Conservation (phyloP, 768 basidiomycete genomes). For the Tephrocybe rancida region DNA sequence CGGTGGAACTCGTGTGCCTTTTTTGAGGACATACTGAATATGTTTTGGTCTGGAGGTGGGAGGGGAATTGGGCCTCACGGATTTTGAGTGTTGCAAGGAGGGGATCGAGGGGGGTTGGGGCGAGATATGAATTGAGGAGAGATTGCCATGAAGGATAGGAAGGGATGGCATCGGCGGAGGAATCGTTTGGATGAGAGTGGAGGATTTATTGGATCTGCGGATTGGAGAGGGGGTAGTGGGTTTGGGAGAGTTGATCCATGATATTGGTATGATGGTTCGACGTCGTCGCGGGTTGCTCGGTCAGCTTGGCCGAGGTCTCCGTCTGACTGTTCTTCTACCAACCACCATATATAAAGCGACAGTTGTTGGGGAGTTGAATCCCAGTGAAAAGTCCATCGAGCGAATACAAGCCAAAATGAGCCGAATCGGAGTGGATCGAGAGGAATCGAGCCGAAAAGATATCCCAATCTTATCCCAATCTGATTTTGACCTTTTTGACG, state of each 20-base stretch:
- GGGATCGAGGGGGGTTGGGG: slow-evolving; percentile 14
- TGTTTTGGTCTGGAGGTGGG: slow-evolving; percentile 12
- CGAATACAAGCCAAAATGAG: too few relatives aligned
- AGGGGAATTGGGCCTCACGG: slow-evolving; percentile 24
- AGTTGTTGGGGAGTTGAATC: too few relatives aligned
- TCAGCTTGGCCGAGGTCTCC: too few relatives aligned
- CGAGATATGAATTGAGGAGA: background rate
- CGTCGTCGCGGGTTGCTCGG: background rate
- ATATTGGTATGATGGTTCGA: too few relatives aligned
- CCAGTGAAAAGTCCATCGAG: too few relatives aligned
- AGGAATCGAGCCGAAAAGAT: too few relatives aligned
- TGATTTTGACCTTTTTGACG: too few relatives aligned
- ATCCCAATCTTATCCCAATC: too few relatives aligned
- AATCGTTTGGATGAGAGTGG: slow-evolving; percentile 47
- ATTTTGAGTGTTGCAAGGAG: too few relatives aligned
- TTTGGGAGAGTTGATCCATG: background rate
- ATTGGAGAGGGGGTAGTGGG: slow-evolving; percentile 8
- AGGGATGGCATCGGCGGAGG: slow-evolving; percentile 23
- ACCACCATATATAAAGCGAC: too few relatives aligned
- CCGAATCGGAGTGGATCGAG: too few relatives aligned
- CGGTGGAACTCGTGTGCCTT: slow-evolving; percentile 71
- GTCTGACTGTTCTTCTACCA: too few relatives aligned
- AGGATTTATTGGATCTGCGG: slow-evolving; percentile 34
- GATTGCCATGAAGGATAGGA: slow-evolving; percentile 19
- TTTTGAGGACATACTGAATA: slow-evolving; percentile 71